Evolutionary conservation across 2,329 filamentous ascomycete genomes (phyloP).

Genomic region (Remersonia thermophila): DNA sequence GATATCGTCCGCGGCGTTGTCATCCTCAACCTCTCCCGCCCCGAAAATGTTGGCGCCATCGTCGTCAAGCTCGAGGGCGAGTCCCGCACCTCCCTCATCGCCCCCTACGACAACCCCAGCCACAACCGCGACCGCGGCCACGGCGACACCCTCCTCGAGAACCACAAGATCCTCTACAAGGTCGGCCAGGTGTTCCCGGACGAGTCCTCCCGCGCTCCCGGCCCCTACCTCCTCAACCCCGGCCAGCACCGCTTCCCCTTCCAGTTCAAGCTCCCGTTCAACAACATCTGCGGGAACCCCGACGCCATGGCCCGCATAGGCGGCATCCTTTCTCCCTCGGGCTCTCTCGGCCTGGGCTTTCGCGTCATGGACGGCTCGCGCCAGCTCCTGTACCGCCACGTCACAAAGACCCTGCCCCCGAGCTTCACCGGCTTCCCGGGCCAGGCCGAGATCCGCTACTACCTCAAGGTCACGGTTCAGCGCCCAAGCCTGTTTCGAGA

Average conservation of each 20-base stretch:
- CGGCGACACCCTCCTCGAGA: conserved; percentile 40
- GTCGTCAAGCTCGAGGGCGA: conserved; percentile 78
- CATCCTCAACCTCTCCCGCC: conserved; percentile 44
- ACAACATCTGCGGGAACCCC: conserved; percentile 54
- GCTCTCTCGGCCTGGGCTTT: conserved; percentile 36
- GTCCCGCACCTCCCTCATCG: conserved; percentile 51
- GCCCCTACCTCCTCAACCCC: conserved; percentile 43
- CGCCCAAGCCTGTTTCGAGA: conserved; percentile 83
- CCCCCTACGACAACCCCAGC: conserved; percentile 29
- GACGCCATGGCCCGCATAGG: conserved; percentile 41
- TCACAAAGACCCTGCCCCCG: conserved; percentile 77
- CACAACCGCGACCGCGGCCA: conserved; percentile 24
- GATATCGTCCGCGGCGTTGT: conserved; percentile 57
- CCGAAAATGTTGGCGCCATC: conserved; percentile 60
- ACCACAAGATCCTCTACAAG: conserved; percentile 64
- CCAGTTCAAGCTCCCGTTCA: conserved; percentile 64
- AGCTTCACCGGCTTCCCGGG: conserved; percentile 78
- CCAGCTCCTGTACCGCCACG: conserved; percentile 54
- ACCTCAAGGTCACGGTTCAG: conserved; percentile 87
- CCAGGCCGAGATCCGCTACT: conserved; percentile 85
- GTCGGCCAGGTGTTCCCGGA: conserved; percentile 61
- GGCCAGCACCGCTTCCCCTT: conserved; percentile 70
- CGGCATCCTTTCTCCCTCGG: conserved; percentile 41
- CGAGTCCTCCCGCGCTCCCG: conserved; percentile 26
- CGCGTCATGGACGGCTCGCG: conserved; percentile 51